Percentiles rank a stretch among this genome's conserved stretches.
phyloP scores from a whole-genome alignment of 2,329 filamentous ascomycete genomes.

The Sclerotinia nivalis region DNA sequence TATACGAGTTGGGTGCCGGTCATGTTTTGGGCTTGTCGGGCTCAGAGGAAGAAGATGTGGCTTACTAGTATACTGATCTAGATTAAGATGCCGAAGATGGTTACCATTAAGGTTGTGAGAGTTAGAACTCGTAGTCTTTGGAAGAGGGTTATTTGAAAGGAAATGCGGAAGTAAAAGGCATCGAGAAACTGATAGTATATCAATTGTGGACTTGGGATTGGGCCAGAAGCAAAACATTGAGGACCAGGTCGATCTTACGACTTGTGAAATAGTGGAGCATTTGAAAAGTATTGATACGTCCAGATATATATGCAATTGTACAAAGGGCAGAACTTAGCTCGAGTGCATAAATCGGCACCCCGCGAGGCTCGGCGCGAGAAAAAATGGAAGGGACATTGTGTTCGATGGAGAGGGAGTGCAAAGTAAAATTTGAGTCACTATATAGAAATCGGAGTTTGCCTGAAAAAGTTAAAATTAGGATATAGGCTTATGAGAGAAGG shows the following conservation, averaged over 20 bases:
- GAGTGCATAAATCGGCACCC: constrained; percentile 52
- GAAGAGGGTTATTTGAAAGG: too few relatives aligned
- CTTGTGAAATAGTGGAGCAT: constrained; percentile 67
- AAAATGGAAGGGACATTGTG: constrained; percentile 63
- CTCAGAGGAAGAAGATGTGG: constrained; percentile 66
- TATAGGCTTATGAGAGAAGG: constrained; percentile 65
- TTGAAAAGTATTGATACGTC: constrained; percentile 58
- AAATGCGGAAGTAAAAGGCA: too few relatives aligned
- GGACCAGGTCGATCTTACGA: too few relatives aligned
- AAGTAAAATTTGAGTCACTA: constrained; percentile 66
- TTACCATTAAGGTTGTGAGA: constrained; percentile 57
- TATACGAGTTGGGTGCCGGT: constrained; percentile 59
- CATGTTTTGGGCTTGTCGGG: constrained; percentile 61
- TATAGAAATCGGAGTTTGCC: constrained; percentile 63
- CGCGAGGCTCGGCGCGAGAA: constrained; percentile 54
- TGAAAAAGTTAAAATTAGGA: constrained; percentile 66
- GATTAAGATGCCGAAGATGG: constrained; percentile 39
- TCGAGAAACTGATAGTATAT: too few relatives aligned
- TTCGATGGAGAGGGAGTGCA: constrained; percentile 67
- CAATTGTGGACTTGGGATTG: too few relatives aligned
- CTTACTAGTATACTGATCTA: constrained; percentile 59
- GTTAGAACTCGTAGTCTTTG: background rate
- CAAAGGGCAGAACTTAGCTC: constrained; percentile 53
- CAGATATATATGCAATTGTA: constrained; percentile 65
- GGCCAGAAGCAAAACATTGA: too few relatives aligned